Base-by-base conservation (phyloP, 768 basidiomycete genomes). In the Leccinum barrowsii region DNA sequence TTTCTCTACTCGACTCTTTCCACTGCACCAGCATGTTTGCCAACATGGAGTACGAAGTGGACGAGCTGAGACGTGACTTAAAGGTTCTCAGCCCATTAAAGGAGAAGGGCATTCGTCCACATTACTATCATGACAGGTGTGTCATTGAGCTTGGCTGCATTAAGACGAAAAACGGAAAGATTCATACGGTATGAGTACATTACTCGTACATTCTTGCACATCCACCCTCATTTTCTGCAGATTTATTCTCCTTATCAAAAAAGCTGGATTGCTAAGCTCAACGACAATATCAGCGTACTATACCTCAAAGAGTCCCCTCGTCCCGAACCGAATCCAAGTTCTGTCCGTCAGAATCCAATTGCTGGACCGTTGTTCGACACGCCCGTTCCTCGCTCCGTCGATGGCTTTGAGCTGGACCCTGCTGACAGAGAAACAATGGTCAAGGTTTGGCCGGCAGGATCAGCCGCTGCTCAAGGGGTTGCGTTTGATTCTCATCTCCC, bases 11-110 rank as follows among this genome's bases (percentile, higher is more conserved):
- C 17, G 68, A 77, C 24, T 73, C 79, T 17, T 76, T 84, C 64
- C 74, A 78, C 1, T 83, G 84, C 22, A 82, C 74, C 2, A 75
- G 74, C 19, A 34, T 96, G 3, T 95, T 83, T 67, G 90, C 84
- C 30, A 96, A 98, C 63, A 82, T 95, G 35, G 92, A 95, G 68
- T 91, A 96, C 65, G 94, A 95, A 74, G 82, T 97, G 6, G 94
- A 98, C 59, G 94, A 97, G 71, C 80, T 96, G 22, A 78, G 89
- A 37, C 80, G 94, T 28, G 93, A 97, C 69, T 79, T 87, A 22
- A 66, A 80, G 49, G 67, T 90, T 0, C 83, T 85, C 64, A 69
- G 80, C 46, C 74, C 87, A 5, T 82, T 83, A 5, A 78, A 79
- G 56, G 68, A 77, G 17, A 76, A 78, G 42, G 79, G 77, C 4